phyloP scores from a whole-genome alignment of 208 protist species.

The Leishmania tarentolae region DNA sequence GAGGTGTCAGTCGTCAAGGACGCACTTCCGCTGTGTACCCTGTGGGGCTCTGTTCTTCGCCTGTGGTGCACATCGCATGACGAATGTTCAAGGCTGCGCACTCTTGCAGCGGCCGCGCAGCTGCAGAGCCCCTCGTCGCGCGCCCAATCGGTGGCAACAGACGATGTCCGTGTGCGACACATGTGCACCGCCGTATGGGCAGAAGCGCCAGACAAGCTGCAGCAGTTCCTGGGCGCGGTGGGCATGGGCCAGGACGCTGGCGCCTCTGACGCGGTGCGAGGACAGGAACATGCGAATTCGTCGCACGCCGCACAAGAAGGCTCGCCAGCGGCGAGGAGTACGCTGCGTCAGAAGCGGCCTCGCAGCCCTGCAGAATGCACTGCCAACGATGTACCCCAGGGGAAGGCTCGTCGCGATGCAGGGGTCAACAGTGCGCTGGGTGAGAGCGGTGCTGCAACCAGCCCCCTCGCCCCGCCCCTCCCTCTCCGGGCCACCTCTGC shows the following conservation, averaged over 20 bases:
- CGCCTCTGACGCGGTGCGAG: background rate
- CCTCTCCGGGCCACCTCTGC: constrained; percentile 17
- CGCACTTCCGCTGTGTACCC: constrained; percentile 7
- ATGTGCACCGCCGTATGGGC: constrained; percentile 4
- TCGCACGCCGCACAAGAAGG: background rate
- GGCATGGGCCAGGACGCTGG: background rate
- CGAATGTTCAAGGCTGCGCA: constrained; percentile 9
- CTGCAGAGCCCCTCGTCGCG: background rate
- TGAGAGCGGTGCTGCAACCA: background rate
- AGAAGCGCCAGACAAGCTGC: background rate
- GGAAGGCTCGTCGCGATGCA: background rate
- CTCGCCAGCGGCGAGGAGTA: background rate
- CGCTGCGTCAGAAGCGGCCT: background rate
- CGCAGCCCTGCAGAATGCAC: background rate
- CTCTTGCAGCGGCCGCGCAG: constrained; percentile 6
- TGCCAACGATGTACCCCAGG: background rate
- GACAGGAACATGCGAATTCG: background rate
- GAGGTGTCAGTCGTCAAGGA: background rate
- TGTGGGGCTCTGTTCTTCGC: constrained; percentile 19
- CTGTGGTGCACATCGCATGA: background rate
- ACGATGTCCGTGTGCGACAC: background rate
- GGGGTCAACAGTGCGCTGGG: background rate
- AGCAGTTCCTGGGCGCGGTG: background rate
- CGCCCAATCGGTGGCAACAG: background rate
- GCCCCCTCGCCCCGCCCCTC: background rate